Evolutionary conservation across 768 basidiomycete genomes (phyloP).

Genomic region (Pulveroboletus ravenelii): DNA sequence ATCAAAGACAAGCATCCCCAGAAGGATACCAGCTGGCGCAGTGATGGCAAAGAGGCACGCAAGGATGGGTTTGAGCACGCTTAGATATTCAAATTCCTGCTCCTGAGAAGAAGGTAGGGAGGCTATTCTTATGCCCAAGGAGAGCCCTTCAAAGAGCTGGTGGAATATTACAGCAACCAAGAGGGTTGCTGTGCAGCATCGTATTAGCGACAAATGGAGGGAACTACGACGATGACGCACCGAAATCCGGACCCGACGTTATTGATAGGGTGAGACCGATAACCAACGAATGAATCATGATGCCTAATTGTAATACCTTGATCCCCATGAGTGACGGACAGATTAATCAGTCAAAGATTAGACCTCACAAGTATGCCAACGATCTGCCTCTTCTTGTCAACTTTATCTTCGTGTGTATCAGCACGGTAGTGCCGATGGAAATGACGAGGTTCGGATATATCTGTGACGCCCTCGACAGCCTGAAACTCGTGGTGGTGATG

Average conservation of each 20-base stretch:
- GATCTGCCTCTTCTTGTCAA: slow-evolving; percentile 60
- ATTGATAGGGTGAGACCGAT: slow-evolving; percentile 77
- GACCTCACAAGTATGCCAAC: slow-evolving; percentile 63
- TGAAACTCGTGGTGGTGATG: slow-evolving; percentile 11
- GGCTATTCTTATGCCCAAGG: slow-evolving; percentile 76
- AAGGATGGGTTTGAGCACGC: slow-evolving; percentile 48
- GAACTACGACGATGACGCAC: slow-evolving; percentile 37
- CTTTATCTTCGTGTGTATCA: slow-evolving; percentile 15
- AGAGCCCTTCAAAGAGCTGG: slow-evolving; percentile 80
- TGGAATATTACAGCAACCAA: slow-evolving; percentile 76
- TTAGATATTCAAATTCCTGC: slow-evolving; percentile 17
- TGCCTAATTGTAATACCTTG: slow-evolving; percentile 76
- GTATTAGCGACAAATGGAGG: background rate
- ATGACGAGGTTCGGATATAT: background rate
- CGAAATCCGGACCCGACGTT: slow-evolving; percentile 63
- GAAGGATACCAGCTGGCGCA: slow-evolving; percentile 62
- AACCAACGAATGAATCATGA: slow-evolving; percentile 81
- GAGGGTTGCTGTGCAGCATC: slow-evolving; percentile 49
- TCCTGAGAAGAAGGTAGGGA: slow-evolving; percentile 46
- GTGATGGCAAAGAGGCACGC: slow-evolving; percentile 67
- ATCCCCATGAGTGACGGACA: background rate
- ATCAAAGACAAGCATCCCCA: slow-evolving; percentile 50
- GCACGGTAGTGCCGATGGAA: background rate
- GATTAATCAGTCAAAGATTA: background rate
- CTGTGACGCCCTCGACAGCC: background rate